Percentiles rank a stretch among this genome's conserved stretches.
Evolutionary conservation across 352 stramenopile species (phyloP).

Genomic region (Halophytophthora polymorphica): DNA sequence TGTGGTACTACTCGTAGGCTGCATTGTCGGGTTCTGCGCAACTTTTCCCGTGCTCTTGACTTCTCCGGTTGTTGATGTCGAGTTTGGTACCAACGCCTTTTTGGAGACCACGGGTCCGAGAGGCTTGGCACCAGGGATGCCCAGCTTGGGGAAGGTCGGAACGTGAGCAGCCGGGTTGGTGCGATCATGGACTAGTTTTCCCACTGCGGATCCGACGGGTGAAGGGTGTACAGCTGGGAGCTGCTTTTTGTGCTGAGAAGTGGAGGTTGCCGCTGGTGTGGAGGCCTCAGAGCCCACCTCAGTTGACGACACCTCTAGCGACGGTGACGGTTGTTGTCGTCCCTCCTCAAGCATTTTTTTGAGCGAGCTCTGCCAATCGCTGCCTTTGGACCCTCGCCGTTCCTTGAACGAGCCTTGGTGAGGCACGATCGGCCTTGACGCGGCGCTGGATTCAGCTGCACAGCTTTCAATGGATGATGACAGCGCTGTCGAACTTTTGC

Average conservation of each 20-base stretch:
- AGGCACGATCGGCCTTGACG: too few species aligned
- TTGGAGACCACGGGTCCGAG: slow-evolving; percentile 30
- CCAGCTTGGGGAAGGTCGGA: slow-evolving; percentile 51
- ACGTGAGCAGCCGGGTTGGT: slow-evolving; percentile 14
- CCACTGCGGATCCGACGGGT: too few species aligned
- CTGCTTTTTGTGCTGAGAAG: too few species aligned
- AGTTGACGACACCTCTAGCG: slow-evolving; percentile 3
- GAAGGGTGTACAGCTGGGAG: too few species aligned
- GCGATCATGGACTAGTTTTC: not conserved
- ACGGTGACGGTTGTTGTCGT: slow-evolving; percentile 12
- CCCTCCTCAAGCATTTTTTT: slow-evolving; percentile 56
- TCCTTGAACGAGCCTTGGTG: not conserved
- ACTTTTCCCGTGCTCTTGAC: slow-evolving; percentile 12
- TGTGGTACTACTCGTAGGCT: not conserved
- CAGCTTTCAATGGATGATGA: not conserved
- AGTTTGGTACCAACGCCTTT: slow-evolving; percentile 17
- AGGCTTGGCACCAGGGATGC: slow-evolving; percentile 45
- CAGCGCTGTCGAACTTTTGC: not conserved
- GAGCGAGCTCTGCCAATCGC: slow-evolving; percentile 54
- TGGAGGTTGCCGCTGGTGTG: too few species aligned
- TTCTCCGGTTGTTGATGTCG: slow-evolving; percentile 2
- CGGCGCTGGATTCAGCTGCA: too few species aligned
- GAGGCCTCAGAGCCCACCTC: slow-evolving; percentile 4
- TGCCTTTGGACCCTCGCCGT: slow-evolving; percentile 12
- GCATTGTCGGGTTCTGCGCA: not conserved